These are phyloP conservation scores for Chenopodium album DNA, from an alignment of 148 eudicot species.

Conservation along the genomic window DNA sequence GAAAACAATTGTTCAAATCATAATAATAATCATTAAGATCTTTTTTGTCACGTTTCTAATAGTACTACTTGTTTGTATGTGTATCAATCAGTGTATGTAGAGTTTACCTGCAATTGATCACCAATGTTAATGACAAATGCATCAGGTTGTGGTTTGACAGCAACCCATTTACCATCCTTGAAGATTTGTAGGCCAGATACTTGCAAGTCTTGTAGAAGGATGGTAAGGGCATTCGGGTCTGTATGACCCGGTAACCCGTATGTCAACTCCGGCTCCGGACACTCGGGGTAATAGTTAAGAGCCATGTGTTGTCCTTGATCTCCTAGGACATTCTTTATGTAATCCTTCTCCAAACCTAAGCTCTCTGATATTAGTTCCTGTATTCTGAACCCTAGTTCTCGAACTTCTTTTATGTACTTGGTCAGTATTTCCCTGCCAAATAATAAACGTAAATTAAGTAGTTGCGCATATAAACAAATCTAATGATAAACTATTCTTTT, in stretches of 20 bases:
- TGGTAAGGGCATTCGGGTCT: slow-evolving; percentile 89
- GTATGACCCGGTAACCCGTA: slow-evolving; percentile 89
- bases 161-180: slow-evolving; percentile 71
- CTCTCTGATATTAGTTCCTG: slow-evolving; percentile 77
- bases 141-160: slow-evolving; percentile 64
- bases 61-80: too few relatives aligned
- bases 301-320: slow-evolving; percentile 98
- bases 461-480: too few relatives aligned
- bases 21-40: too few relatives aligned
- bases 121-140: slow-evolving; percentile 92
- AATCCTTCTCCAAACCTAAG: slow-evolving; percentile 60
- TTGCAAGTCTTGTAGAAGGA: slow-evolving; percentile 72
- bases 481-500: too few relatives aligned
- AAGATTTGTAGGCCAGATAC: slow-evolving; percentile 83
- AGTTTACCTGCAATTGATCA: slow-evolving; percentile 58
- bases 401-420: slow-evolving; percentile 54
- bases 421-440: slow-evolving; percentile 56
- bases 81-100: too few relatives aligned
- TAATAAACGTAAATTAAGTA: too few relatives aligned
- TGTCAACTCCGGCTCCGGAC: slow-evolving; percentile 86
- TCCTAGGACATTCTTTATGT: slow-evolving; percentile 51
- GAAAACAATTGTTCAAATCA: too few relatives aligned
- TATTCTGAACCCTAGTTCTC: slow-evolving; percentile 68
- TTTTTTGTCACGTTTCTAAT: too few relatives aligned
- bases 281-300: slow-evolving; percentile 77